Conservation (phyloP, 805 yeast genomes). For the Candida sanyiensis region DNA sequence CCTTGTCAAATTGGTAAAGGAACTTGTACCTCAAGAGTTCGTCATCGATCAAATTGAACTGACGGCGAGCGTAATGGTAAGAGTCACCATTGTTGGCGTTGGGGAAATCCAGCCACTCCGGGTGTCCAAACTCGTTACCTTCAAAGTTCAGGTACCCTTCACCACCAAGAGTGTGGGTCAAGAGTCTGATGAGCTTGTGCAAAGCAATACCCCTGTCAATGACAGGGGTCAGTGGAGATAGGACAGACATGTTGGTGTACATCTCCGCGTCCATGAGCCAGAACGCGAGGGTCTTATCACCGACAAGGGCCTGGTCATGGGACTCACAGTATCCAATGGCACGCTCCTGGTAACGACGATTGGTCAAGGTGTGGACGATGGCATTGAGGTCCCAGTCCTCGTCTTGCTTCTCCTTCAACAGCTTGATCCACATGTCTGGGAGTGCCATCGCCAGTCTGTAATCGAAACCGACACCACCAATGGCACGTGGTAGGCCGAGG, state of each 20-base stretch:
- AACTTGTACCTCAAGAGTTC: constrained; percentile 72
- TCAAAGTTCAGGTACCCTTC: constrained; percentile 95
- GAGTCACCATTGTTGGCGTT: constrained; percentile 82
- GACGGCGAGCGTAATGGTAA: constrained; percentile 92
- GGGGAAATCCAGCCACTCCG: constrained; percentile 98
- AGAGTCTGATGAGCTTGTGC: constrained; percentile 83
- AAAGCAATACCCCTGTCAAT: constrained; percentile 86
- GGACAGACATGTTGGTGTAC: constrained; percentile 89
- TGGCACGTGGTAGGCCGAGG: constrained; percentile 61
- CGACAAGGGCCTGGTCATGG: constrained; percentile 96
- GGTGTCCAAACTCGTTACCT: constrained; percentile 98
- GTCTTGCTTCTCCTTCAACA: constrained; percentile 75
- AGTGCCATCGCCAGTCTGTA: constrained; percentile 94
- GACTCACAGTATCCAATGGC: constrained; percentile 92
- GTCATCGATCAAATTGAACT: constrained; percentile 82
- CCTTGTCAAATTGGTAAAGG: constrained; percentile 76
- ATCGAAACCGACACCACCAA: constrained; percentile 92
- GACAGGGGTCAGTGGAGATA: constrained; percentile 67
- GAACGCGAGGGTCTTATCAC: constrained; percentile 92
- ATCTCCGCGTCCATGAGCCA: constrained; percentile 99
- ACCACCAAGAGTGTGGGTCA: constrained; percentile 91
- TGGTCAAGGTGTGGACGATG: constrained; percentile 76
- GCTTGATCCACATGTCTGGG: constrained; percentile 98
- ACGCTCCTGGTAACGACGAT: constrained; percentile 81
- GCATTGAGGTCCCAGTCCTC: constrained; percentile 88